Percentiles rank a stretch among this genome's conserved stretches.
Conservation (phyloP, 2,329 filamentous ascomycete genomes). For the Diaporthe citriasiana region DNA sequence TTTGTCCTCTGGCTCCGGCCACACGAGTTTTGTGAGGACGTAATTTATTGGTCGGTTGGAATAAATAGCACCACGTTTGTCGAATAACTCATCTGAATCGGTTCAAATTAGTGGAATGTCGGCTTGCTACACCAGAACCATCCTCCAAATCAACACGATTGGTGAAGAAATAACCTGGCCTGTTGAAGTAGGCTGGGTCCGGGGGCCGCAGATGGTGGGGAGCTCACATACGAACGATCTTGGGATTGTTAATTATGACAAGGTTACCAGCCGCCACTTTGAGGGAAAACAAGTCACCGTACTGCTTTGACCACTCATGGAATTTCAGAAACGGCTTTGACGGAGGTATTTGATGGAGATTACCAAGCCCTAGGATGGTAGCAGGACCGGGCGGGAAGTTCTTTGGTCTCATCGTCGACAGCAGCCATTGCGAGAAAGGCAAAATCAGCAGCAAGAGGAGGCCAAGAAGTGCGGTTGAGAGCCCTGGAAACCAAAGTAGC, state of each 20-base stretch:
- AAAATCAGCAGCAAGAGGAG: background rate
- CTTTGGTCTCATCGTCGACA: constrained; percentile 35
- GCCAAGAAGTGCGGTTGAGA: background rate
- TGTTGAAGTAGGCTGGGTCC: background rate
- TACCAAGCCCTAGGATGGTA: constrained; percentile 46
- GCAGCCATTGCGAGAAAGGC: background rate
- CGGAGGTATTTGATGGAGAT: constrained; percentile 48
- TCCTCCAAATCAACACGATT: background rate
- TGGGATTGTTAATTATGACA: constrained; percentile 52
- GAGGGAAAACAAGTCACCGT: constrained; percentile 53
- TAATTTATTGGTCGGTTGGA: constrained; percentile 54
- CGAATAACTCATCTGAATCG: constrained; percentile 51
- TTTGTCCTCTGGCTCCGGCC: background rate
- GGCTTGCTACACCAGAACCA: background rate
- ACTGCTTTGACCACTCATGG: constrained; percentile 51
- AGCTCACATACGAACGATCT: constrained; percentile 46
- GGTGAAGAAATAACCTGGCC: background rate
- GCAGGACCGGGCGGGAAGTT: constrained; percentile 47
- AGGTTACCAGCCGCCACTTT: constrained; percentile 51
- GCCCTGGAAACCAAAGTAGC: background rate
- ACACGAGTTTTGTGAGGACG: constrained; percentile 42
- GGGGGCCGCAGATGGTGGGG: too few relatives aligned
- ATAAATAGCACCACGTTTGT: constrained; percentile 54
- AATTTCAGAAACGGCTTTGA: constrained; percentile 48
- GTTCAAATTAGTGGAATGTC: background rate